Percentiles rank a stretch among this genome's conserved stretches.
Evolutionary conservation across 305 asterid species (phyloP).

Genomic region (Coffea humblotiana): DNA sequence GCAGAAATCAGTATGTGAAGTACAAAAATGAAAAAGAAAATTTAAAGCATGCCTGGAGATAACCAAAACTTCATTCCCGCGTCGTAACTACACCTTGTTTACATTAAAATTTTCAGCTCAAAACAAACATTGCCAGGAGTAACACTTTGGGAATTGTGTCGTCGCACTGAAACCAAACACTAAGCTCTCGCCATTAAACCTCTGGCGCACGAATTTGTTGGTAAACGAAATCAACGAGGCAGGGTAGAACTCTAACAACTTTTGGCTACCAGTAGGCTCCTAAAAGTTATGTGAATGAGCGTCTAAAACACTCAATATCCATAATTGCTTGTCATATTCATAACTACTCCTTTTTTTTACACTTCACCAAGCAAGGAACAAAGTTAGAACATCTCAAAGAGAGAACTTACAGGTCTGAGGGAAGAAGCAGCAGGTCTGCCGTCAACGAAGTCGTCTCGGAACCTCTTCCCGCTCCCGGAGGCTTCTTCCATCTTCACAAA

Average conservation of each 20-base stretch:
- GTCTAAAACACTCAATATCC: conserved; percentile 1
- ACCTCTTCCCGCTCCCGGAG: conserved; percentile 65
- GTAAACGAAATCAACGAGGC: neutral
- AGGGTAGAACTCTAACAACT: neutral
- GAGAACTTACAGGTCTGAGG: conserved; percentile 43
- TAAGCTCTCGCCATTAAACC: neutral
- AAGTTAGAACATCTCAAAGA: neutral
- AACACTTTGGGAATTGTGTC: neutral
- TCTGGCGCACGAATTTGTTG: neutral
- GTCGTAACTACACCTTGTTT: neutral
- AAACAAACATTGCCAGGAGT: neutral
- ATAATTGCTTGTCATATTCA: neutral
- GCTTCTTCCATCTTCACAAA: conserved; percentile 60
- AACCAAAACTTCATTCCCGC: neutral
- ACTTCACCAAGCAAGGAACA: neutral
- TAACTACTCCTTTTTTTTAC: neutral
- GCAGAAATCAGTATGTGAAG: neutral
- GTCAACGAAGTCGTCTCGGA: conserved; percentile 57
- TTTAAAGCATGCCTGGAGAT: neutral
- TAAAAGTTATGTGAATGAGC: conserved; percentile 7
- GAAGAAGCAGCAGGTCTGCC: conserved; percentile 55
- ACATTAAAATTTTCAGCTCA: neutral
- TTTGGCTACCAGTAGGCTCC: neutral
- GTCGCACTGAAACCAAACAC: neutral
- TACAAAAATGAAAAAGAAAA: neutral